These are phyloP conservation scores for Aristolochia californica DNA, from an alignment of 164 flowering plant genomes.

Conservation along the genomic window DNA sequence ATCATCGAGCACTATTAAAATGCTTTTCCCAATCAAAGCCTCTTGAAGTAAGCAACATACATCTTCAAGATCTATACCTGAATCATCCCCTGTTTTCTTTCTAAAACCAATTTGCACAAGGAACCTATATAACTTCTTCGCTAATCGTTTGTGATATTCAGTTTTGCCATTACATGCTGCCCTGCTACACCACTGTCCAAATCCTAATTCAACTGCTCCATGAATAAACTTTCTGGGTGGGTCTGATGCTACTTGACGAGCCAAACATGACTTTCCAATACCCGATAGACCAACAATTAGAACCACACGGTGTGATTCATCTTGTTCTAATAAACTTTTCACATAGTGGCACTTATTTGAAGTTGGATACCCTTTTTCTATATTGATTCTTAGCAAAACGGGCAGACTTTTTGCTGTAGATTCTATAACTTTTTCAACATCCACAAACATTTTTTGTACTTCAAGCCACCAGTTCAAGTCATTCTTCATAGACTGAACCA, in stretches of 20 bases:
- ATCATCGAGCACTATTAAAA: conserved; percentile 40
- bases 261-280: conserved; percentile 45
- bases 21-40: conserved; percentile 34
- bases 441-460: conserved; percentile 23
- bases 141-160: conserved; percentile 31
- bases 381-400: conserved; percentile 17
- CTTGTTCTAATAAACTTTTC: conserved; percentile 25
- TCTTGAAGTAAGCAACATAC: conserved; percentile 38
- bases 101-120: conserved; percentile 33
- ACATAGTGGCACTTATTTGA: conserved; percentile 29
- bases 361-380: conserved; percentile 32
- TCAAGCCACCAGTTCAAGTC: conserved; percentile 49
- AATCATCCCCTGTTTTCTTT: conserved; percentile 26
- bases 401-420: conserved; percentile 22
- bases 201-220: conserved; percentile 40
- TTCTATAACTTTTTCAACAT: conserved; percentile 32
- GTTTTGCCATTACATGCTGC: conserved; percentile 34
- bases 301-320: conserved; percentile 22
- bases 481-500: conserved; percentile 21
- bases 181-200: conserved; percentile 46
- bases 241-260: conserved; percentile 45
- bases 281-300: conserved; percentile 42
- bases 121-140: conserved; percentile 29
- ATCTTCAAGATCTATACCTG: conserved; percentile 28
- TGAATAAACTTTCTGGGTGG: conserved; percentile 28